phyloP scores from a whole-genome alignment of 2,329 filamentous ascomycete species.

The Talaromyces pinophilus region DNA sequence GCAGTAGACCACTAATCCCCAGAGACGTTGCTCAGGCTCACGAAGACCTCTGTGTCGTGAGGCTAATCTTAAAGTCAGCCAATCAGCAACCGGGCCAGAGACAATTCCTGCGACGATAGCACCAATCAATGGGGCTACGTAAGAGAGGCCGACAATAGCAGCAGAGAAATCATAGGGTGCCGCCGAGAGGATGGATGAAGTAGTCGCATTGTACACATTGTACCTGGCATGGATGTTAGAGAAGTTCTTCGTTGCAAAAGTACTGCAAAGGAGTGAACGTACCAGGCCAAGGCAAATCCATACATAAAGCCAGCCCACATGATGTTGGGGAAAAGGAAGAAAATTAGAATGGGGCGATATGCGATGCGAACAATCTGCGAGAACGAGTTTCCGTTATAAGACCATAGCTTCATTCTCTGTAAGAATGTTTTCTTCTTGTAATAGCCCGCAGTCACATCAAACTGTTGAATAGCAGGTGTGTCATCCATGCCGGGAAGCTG shows the following conservation, averaged over 20 bases:
- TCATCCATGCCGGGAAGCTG: conserved; percentile 24
- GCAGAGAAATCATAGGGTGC: conserved; percentile 34
- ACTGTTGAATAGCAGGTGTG: conserved; percentile 19
- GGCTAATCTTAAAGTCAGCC: conserved; percentile 29
- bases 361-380: conserved; percentile 28
- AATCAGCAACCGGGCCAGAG: conserved; percentile 30
- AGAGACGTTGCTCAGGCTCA: conserved; percentile 32
- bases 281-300: conserved; percentile 30
- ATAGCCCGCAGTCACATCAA: neutral
- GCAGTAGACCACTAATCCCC: conserved; percentile 25
- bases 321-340: conserved; percentile 34
- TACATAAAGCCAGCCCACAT: conserved; percentile 34
- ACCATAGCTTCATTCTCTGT: conserved; percentile 31
- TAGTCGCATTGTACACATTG: conserved; percentile 36
- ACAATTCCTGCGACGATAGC: conserved; percentile 23
- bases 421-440: conserved; percentile 25
- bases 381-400: conserved; percentile 27
- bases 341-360: conserved; percentile 29
- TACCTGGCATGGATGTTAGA: conserved; percentile 29
- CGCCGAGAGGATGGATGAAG: conserved; percentile 31
- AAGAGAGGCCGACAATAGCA: conserved; percentile 31
- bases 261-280: neutral
- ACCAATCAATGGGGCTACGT: conserved; percentile 31
- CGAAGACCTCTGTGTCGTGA: conserved; percentile 30
- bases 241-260: neutral